phyloP scores from a whole-genome alignment of 2,329 filamentous ascomycete genomes.

The Aspergillus sclerotialis region DNA sequence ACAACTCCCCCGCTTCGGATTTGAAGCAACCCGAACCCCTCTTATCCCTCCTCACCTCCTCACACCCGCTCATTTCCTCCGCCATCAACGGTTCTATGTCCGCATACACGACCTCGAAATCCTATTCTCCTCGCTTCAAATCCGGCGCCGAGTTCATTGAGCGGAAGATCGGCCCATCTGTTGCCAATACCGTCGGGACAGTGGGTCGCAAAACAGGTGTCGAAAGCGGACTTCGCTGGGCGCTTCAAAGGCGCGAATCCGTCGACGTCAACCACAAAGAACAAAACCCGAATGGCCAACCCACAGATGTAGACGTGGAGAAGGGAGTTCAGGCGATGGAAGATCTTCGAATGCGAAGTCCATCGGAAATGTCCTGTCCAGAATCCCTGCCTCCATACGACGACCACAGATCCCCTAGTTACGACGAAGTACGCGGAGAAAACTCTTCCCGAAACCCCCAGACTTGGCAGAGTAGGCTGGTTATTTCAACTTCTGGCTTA shows the following conservation, averaged over 20 bases:
- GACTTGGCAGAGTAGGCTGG: conserved; percentile 75
- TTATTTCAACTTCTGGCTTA: conserved; percentile 84
- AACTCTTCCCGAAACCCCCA: conserved; percentile 21
- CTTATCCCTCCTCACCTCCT: conserved; percentile 77
- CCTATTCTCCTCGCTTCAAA: conserved; percentile 81
- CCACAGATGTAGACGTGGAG: conserved; percentile 48
- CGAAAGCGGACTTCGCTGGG: conserved; percentile 79
- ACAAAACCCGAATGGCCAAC: conserved; percentile 36
- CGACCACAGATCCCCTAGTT: conserved; percentile 66
- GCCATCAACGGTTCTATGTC: conserved; percentile 79
- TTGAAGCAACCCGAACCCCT: conserved; percentile 65
- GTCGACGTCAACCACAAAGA: conserved; percentile 30
- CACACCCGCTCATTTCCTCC: conserved; percentile 76
- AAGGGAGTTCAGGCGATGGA: conserved; percentile 20
- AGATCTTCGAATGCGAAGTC: conserved; percentile 40
- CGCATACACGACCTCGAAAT: conserved; percentile 80
- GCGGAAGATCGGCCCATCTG: conserved; percentile 70
- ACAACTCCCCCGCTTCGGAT: conserved; percentile 27
- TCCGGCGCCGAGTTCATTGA: conserved; percentile 89
- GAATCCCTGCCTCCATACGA: conserved; percentile 82
- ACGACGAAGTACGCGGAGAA: conserved; percentile 52
- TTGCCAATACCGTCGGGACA: conserved; percentile 78
- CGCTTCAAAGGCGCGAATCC: conserved; percentile 49
- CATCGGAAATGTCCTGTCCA: conserved; percentile 59
- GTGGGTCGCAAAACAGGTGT: conserved; percentile 82